Conservation (phyloP, 31 red algal species). For the Porphyra umbilicalis region DNA sequence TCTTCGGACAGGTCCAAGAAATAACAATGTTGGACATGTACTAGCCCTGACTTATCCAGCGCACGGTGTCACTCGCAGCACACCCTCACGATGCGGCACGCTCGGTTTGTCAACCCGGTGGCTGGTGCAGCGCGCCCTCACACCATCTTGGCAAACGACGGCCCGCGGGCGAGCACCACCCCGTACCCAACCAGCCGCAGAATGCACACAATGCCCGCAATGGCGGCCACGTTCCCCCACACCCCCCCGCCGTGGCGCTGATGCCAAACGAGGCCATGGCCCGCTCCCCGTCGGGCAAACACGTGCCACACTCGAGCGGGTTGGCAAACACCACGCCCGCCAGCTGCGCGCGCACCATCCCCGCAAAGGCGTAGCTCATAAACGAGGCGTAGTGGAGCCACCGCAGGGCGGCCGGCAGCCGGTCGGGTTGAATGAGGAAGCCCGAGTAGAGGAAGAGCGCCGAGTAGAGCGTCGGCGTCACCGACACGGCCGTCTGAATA, state of each 20-base stretch:
- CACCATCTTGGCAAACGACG: conserved; percentile 11
- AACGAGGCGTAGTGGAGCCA: conserved; percentile 62
- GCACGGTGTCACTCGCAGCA: no score
- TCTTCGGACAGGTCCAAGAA: no score
- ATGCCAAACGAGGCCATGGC: conserved; percentile 7
- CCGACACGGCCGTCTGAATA: conserved; percentile 52
- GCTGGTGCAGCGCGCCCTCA: no score
- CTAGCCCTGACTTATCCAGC: no score
- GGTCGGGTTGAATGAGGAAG: conserved; percentile 59
- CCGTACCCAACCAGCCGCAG: conserved; percentile 8
- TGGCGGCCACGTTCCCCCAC: not conserved
- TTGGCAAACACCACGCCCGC: not conserved
- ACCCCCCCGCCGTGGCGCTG: not conserved
- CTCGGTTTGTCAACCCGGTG: no score
- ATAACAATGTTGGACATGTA: no score
- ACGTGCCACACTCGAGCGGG: not conserved
- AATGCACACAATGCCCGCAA: not conserved
- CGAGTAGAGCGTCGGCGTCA: conserved; percentile 49
- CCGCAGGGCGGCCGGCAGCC: conserved; percentile 44
- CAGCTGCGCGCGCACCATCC: conserved; percentile 6
- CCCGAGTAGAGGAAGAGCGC: conserved; percentile 60
- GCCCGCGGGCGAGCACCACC: conserved; percentile 5
- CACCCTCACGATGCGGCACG: no score
- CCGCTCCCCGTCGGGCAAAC: not conserved
- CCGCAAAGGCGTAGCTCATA: conserved; percentile 65